Percentiles rank a stretch among this genome's conserved stretches.
Conservation (phyloP, 768 basidiomycete genomes). For the Podaxis sp. region DNA sequence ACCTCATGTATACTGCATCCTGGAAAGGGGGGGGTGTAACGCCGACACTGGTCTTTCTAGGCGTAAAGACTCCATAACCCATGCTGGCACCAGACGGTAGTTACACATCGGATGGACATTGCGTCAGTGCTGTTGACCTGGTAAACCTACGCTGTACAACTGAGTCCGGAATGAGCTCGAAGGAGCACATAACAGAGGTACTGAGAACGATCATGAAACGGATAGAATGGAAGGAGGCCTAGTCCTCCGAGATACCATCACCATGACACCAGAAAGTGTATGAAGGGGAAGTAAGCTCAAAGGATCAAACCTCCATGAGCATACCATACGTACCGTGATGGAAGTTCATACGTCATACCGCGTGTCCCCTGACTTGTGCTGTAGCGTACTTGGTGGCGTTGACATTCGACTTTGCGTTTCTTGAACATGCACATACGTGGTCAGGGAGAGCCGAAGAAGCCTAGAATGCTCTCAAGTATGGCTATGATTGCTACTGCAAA, state of each 20-base stretch:
- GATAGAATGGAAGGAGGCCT: background rate
- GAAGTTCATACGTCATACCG: background rate
- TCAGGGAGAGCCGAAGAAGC: background rate
- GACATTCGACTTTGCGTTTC: background rate
- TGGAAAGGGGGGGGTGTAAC: too few relatives aligned
- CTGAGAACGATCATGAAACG: background rate
- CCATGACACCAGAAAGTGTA: background rate
- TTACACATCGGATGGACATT: too few relatives aligned
- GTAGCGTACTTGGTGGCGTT: background rate
- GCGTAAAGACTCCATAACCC: too few relatives aligned
- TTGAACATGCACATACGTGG: background rate
- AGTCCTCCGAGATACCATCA: background rate
- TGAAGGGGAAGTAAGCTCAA: background rate
- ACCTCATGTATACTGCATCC: too few relatives aligned
- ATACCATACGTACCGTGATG: background rate
- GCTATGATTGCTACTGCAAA: background rate
- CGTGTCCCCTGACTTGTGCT: conserved; percentile 4
- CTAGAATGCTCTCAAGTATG: background rate
- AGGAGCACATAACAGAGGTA: background rate
- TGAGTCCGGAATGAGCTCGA: background rate
- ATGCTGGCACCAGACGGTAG: too few relatives aligned
- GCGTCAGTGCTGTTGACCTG: too few relatives aligned
- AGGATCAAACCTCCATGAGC: background rate
- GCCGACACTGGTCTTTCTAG: too few relatives aligned
- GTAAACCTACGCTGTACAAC: background rate